These are phyloP conservation scores for Tolypocladium guangdongense DNA, from an alignment of 2,329 filamentous ascomycete genomes.

Conservation along the genomic window DNA sequence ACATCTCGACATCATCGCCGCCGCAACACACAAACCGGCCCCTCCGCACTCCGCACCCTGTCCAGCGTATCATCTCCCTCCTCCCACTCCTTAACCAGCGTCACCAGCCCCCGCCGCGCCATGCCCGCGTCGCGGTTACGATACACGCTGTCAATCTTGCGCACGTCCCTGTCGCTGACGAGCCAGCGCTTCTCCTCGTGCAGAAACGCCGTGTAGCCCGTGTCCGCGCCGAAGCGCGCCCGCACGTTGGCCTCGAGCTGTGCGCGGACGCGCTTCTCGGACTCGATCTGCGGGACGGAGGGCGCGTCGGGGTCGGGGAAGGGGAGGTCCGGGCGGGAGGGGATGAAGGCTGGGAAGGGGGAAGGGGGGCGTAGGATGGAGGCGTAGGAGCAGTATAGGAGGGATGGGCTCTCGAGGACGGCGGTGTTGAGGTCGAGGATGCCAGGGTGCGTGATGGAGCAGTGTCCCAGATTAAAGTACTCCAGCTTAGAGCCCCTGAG, in stretches of 20 bases:
- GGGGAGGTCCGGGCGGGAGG: slow-evolving; percentile 12
- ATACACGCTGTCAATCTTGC: slow-evolving; percentile 33
- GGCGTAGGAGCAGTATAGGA: slow-evolving; percentile 26
- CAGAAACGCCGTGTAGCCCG: slow-evolving; percentile 19
- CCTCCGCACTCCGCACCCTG: slow-evolving; percentile 17
- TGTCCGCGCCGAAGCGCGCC: slow-evolving; percentile 17
- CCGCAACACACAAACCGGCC: too few relatives aligned
- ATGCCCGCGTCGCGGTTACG: slow-evolving; percentile 28
- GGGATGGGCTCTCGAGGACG: background rate
- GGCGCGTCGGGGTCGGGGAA: slow-evolving; percentile 13
- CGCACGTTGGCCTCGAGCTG: slow-evolving; percentile 20
- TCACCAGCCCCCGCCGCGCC: slow-evolving; percentile 22
- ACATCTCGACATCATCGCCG: too few relatives aligned
- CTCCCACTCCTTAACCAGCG: slow-evolving; percentile 28
- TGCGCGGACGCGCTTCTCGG: slow-evolving; percentile 17
- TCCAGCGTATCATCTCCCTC: slow-evolving; percentile 26
- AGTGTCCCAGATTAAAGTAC: slow-evolving; percentile 32
- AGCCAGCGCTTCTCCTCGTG: slow-evolving; percentile 28
- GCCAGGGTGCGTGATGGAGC: slow-evolving; percentile 17
- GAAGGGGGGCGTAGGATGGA: slow-evolving; percentile 23
- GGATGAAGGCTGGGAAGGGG: slow-evolving; percentile 14
- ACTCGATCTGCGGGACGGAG: slow-evolving; percentile 12
- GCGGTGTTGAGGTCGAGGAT: slow-evolving; percentile 12
- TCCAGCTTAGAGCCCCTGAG: slow-evolving; percentile 21
- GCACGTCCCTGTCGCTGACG: slow-evolving; percentile 27